phyloP scores from a whole-genome alignment of 805 yeast species.

The Pichia manshurica region DNA sequence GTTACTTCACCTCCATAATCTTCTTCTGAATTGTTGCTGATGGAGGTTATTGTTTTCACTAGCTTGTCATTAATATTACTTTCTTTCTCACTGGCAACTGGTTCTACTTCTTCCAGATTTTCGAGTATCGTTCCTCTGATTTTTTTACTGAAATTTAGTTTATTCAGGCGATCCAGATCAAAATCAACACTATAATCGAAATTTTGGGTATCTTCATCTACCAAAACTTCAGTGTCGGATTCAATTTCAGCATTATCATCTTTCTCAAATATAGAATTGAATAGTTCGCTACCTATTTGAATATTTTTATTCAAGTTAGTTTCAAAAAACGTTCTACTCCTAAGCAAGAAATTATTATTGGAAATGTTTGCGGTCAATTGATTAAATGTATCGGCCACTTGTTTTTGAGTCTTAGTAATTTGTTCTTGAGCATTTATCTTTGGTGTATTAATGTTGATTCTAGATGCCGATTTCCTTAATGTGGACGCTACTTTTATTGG shows the following conservation, averaged over 20 bases:
- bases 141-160: conserved; percentile 7
- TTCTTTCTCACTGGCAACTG: not conserved
- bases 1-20: conserved; percentile 25
- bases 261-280: conserved; percentile 15
- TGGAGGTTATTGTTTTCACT: not conserved
- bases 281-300: conserved; percentile 12
- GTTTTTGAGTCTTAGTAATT: conserved; percentile 11
- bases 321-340: conserved; percentile 25
- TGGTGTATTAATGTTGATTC: conserved; percentile 13
- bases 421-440: conserved; percentile 4
- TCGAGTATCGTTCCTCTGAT: conserved; percentile 10
- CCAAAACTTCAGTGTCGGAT: conserved; percentile 8
- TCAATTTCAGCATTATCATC: not conserved
- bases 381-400: conserved; percentile 19
- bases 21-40: conserved; percentile 10
- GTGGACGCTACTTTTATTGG: conserved; percentile 2
- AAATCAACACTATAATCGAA: conserved; percentile 24
- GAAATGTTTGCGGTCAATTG: conserved; percentile 23
- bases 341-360: conserved; percentile 22
- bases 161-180: conserved; percentile 11
- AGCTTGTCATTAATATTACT: not conserved
- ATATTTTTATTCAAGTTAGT: conserved; percentile 20
- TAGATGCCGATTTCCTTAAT: conserved; percentile 13
- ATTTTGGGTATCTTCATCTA: conserved; percentile 19
- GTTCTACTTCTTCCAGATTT: conserved; percentile 13